Conservation (phyloP, 805 yeast species). For the Wickerhamiella cacticola region DNA sequence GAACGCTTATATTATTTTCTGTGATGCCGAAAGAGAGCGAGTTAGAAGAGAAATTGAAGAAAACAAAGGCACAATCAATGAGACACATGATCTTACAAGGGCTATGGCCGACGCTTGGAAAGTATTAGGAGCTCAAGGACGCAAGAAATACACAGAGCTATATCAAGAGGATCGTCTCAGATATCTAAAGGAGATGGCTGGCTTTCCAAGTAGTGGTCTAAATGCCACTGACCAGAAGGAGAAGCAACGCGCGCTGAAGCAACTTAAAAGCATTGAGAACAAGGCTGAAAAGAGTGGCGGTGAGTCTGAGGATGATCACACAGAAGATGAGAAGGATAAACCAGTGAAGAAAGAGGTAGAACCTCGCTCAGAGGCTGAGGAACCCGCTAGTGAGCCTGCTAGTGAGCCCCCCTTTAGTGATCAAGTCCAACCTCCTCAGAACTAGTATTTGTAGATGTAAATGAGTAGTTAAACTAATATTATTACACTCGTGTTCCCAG, state of each 20-base stretch:
- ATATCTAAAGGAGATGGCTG: conserved; percentile 60
- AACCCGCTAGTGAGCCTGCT: conserved; percentile 8
- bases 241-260: conserved; percentile 22
- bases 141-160: conserved; percentile 59
- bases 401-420: conserved; percentile 9
- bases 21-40: conserved; percentile 73
- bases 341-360: neutral
- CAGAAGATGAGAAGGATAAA: conserved; percentile 10
- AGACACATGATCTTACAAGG: conserved; percentile 52
- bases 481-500: neutral
- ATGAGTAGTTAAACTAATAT: neutral
- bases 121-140: conserved; percentile 48
- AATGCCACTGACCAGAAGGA: conserved; percentile 20
- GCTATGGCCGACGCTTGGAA: conserved; percentile 84
- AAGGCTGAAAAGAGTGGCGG: conserved; percentile 17
- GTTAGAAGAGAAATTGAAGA: conserved; percentile 47
- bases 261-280: conserved; percentile 17
- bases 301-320: conserved; percentile 19
- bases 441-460: neutral
- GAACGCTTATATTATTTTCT: conserved; percentile 76
- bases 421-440: neutral
- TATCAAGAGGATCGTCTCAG: conserved; percentile 70
- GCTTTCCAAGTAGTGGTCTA: conserved; percentile 32
- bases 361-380: conserved; percentile 3
- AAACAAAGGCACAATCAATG: conserved; percentile 20